Evolutionary conservation across 495 filamentous ascomycete species (phyloP).

Genomic region (Penicillium taxi): DNA sequence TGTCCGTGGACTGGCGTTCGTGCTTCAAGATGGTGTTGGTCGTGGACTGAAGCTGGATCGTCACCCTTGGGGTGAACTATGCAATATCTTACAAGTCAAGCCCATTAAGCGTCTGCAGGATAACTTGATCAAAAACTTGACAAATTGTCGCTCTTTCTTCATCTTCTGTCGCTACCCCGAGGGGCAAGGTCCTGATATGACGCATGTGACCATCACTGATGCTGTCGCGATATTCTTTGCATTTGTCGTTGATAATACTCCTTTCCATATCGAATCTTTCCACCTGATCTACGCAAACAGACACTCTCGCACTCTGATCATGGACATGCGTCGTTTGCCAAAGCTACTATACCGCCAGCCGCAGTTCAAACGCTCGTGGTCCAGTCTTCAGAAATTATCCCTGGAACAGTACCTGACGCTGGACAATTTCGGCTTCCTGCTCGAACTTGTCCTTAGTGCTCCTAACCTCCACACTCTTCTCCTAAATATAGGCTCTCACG

Average conservation of each 20-base stretch:
- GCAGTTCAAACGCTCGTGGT: conserved; percentile 16
- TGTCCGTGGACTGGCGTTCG: conserved; percentile 18
- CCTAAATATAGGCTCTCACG: conserved; percentile 19
- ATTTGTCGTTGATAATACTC: conserved; percentile 15
- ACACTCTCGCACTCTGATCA: conserved; percentile 20
- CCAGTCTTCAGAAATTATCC: conserved; percentile 19
- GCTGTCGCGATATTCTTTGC: conserved; percentile 22
- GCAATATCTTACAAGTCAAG: conserved; percentile 14
- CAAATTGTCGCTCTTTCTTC: conserved; percentile 22
- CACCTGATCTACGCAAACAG: conserved; percentile 22
- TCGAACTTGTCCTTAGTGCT: conserved; percentile 20
- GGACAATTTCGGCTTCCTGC: conserved; percentile 22
- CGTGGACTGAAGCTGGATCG: conserved; percentile 19
- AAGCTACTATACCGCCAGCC: conserved; percentile 24
- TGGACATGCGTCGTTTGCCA: conserved; percentile 26
- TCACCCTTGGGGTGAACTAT: conserved; percentile 21
- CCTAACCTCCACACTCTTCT: conserved; percentile 17
- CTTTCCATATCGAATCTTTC: conserved; percentile 17
- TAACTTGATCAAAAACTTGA: conserved; percentile 13
- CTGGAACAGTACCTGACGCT: conserved; percentile 23
- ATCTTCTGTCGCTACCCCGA: conserved; percentile 26
- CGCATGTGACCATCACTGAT: conserved; percentile 19
- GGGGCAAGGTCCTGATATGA: conserved; percentile 22
- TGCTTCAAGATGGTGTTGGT: conserved; percentile 19
- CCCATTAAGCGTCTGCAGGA: conserved; percentile 15